Base-by-base conservation (phyloP, 2,329 filamentous ascomycete genomes). In the Thielaviopsis euricoi region DNA sequence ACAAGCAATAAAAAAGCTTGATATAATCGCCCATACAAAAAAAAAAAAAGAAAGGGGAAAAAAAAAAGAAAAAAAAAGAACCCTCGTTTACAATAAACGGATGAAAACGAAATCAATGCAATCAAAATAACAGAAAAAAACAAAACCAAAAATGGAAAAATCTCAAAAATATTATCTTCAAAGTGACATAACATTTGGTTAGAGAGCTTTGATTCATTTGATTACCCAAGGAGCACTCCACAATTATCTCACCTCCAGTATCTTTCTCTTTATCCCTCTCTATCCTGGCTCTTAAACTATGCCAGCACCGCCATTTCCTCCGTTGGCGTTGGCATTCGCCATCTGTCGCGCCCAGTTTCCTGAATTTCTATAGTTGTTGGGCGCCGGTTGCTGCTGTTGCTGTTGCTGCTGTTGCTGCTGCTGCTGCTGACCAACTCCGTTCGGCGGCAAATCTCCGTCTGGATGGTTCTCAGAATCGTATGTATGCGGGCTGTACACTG, bases 331-430 rank as follows among this genome's bases (percentile, higher is more conserved):
- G 3, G 54, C 76, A 60, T 60, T 58, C 1, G 37, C 37, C 37
- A 43, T 43, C 23, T 58, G 52, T 53, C 75, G 75, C 26, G 71
- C 73, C 73, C 74, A 79, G 43, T 56, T 59, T 21, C 70, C 76
- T 19, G 78, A 81, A 64, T 79, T 80, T 37, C 79, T 74, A 77
- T 78, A 81, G 60, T 81, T 76, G 57, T 75, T 72, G 52, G 74
- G 74, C 19, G 13, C 15, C 4, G 7, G 37, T 33, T 33, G 29
- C 29, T 33, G 29, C 37, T 43, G 37, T n/a, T 43, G 37, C 15
- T 43, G 37, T 7, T 43, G 37, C 13, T 43, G 37, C 21, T 55
- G 49, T 21, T 48, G 43, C 21, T 55, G 25, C 21, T 46, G 37
- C 22, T 46, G 46, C 40, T 46, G 23, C 61, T 74, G 74, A 52